Evolutionary conservation across 345 rosid species (phyloP).

Genomic region (Gossypium mustelinum): DNA sequence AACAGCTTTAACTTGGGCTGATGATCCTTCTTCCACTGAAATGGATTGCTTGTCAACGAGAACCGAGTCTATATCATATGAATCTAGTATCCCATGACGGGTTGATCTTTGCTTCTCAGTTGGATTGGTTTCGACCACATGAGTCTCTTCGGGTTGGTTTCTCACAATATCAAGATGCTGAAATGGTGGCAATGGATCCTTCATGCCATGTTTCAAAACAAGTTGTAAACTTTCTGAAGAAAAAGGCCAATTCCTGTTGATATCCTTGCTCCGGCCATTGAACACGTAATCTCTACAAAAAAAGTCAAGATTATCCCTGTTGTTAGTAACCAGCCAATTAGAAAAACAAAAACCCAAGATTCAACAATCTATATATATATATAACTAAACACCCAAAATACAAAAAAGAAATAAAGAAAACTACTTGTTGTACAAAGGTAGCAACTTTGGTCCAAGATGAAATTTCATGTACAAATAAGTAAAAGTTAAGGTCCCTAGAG

Average conservation of each 20-base stretch:
- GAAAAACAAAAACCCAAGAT: slow-evolving; percentile 13
- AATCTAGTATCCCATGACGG: slow-evolving; percentile 22
- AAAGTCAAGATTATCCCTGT: background rate
- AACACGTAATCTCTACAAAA: slow-evolving; percentile 86
- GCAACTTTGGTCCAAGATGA: background rate
- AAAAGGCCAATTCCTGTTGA: slow-evolving; percentile 89
- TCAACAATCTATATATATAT: slow-evolving; percentile 19
- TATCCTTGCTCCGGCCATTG: slow-evolving; percentile 60
- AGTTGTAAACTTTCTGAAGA: slow-evolving; percentile 63
- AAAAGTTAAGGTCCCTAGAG: slow-evolving; percentile 11
- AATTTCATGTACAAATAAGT: slow-evolving; percentile 13
- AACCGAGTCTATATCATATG: slow-evolving; percentile 46
- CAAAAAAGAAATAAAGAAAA: slow-evolving; percentile 2
- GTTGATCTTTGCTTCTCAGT: slow-evolving; percentile 33
- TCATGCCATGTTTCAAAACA: slow-evolving; percentile 81
- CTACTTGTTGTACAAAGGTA: background rate
- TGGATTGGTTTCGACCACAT: slow-evolving; percentile 31
- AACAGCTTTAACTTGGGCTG: slow-evolving; percentile 28
- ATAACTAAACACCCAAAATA: background rate
- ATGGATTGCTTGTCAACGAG: slow-evolving; percentile 35
- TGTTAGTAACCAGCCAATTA: slow-evolving; percentile 27
- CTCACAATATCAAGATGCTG: slow-evolving; percentile 40
- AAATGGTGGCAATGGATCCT: slow-evolving; percentile 86
- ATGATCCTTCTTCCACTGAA: slow-evolving; percentile 21
- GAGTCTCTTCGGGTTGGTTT: slow-evolving; percentile 32